These are phyloP conservation scores for Diaporthe helianthi DNA, from an alignment of 2,329 filamentous ascomycete species.

Conservation along the genomic window DNA sequence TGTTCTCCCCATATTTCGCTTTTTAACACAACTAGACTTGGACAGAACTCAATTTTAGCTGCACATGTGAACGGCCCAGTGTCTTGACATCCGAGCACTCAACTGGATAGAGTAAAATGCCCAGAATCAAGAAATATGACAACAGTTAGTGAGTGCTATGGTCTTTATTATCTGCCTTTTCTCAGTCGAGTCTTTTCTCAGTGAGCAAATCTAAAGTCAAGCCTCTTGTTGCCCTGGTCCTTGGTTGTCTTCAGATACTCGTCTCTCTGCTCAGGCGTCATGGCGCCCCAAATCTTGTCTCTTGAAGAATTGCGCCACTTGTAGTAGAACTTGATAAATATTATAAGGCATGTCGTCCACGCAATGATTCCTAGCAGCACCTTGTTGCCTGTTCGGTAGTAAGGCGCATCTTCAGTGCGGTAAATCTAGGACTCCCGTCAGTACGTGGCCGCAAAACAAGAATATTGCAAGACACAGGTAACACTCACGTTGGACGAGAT, in stretches of 20 bases:
- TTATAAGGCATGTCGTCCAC: conserved; percentile 45
- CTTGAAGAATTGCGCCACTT: conserved; percentile 41
- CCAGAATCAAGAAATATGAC: not conserved
- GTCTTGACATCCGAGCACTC: not conserved
- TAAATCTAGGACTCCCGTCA: conserved; percentile 40
- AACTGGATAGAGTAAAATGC: not conserved
- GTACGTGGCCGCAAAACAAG: not conserved
- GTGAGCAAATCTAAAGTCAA: conserved; percentile 43
- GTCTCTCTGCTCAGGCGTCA: conserved; percentile 44
- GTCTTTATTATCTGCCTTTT: not conserved
- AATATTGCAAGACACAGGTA: not conserved
- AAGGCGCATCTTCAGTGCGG: conserved; percentile 52
- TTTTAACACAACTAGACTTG: not conserved
- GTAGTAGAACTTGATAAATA: conserved; percentile 44
- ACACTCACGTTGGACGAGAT: conserved; percentile 48
- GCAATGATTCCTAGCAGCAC: conserved; percentile 48
- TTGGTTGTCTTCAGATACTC: conserved; percentile 49
- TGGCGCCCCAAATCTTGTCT: conserved; percentile 41
- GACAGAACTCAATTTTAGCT: not conserved
- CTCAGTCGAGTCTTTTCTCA: conserved; percentile 30
- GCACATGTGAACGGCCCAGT: not conserved
- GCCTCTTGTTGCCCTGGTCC: conserved; percentile 51
- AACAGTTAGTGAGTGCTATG: not conserved
- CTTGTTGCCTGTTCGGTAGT: conserved; percentile 52
- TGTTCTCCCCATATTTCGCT: too few relatives aligned